A percentile compares a stretch with the other conserved stretches of the same genome.
phyloP scores from a whole-genome alignment of 164 flowering plant species.

The Nymphaea thermarum region DNA sequence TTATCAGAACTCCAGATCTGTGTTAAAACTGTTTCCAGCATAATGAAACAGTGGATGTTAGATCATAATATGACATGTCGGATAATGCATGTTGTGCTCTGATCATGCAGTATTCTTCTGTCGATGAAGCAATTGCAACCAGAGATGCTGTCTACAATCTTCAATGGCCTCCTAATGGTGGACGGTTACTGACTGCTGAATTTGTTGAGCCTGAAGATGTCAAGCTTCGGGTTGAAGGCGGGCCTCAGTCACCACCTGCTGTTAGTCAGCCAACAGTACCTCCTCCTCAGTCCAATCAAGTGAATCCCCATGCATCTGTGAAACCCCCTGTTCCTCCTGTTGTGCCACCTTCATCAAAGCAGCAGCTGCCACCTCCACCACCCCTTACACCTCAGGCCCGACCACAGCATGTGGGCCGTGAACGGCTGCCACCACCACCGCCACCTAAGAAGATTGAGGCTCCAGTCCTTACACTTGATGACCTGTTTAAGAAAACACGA shows the following conservation, averaged over 20 bases:
- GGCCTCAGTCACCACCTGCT: neutral
- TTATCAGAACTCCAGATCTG: neutral
- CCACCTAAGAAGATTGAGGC: constrained; percentile 2
- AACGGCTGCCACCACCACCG: neutral
- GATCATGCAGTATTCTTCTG: constrained; percentile 5
- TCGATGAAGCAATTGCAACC: constrained; percentile 6
- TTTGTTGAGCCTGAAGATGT: constrained; percentile 10
- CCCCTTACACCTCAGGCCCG: neutral
- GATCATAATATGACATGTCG: neutral
- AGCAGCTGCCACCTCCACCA: neutral
- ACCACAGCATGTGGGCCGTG: neutral
- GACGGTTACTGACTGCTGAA: constrained; percentile 5
- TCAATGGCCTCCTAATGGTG: constrained; percentile 9
- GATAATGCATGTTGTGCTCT: neutral
- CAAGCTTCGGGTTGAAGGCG: constrained; percentile 1
- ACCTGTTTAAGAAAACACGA: constrained; percentile 24
- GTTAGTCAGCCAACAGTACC: neutral
- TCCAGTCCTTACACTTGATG: constrained; percentile 2
- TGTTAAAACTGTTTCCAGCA: neutral
- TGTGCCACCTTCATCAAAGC: neutral
- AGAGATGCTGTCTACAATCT: constrained; percentile 7
- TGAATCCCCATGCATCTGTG: neutral
- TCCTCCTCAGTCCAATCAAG: constrained; percentile 1
- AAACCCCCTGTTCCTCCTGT: constrained; percentile 4
- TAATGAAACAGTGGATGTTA: neutral